Evolutionary conservation across 148 eudicot genomes (phyloP), one percentile per base, ranked within the genome.

Genomic region (Nepenthes mirabilis): DNA sequence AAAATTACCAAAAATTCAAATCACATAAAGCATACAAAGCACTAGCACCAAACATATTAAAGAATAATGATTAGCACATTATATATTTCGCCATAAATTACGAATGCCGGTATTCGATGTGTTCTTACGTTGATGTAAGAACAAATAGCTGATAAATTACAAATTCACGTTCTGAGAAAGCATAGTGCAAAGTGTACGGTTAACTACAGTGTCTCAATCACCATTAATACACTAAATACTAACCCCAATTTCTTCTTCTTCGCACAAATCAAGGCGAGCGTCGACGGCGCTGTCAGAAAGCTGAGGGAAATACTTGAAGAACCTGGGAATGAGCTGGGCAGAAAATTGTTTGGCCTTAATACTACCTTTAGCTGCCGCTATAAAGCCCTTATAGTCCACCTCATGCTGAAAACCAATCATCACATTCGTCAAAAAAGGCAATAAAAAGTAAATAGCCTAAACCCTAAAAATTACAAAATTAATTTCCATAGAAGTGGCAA

Each of bases 281-380:
- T 71, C 81, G 1, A 76, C 54, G 33, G 83, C 80, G 34, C 60
- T 55, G 23, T 60, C 77, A 1, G 75, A 48, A 12, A 68, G 72
- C 45, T 66, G 43, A 1, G 83, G 87, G 59, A 82, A 82, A 71
- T 68, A 71, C 60, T 74, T 82, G 64, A 79, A 73, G 60, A 73
- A 82, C 77, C 50, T 82, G 4, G 87, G 87, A 56, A 82, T 76
- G 37, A 82, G 67, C 77, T 79, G 83, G 10, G 83, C 81, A 10
- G 87, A 79, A 59, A 82, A 57, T 52, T 82, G 83, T 23, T 70
- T 82, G 13, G 76, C 83, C 70, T 82, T 82, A 14, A 74, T 73
- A 51, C 75, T 73, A 9, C 79, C 73, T 55, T 66, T 63, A 33
- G 60, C 43, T 0, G 79, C 75, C 43, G 73, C 79, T 33, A 82